Conservation (phyloP, 192 early-diverging fungal genomes). For the Rhizophagus sp. region DNA sequence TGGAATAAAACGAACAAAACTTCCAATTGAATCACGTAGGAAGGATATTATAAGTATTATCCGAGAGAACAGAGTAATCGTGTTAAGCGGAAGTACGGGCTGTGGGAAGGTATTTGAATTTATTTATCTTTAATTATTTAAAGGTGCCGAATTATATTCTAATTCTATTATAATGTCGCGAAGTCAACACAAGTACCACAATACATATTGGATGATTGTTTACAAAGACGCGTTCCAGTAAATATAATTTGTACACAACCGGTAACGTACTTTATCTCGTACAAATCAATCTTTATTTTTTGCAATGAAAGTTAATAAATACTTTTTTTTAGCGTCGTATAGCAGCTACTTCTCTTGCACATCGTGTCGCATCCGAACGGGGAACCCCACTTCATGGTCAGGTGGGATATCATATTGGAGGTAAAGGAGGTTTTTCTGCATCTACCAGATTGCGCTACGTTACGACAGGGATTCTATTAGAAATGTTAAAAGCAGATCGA, state of each 20-base stretch:
- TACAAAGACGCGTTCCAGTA: slow-evolving; percentile 14
- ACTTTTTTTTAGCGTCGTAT: slow-evolving; percentile 29
- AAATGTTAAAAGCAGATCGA: slow-evolving; percentile 33
- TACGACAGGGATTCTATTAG: slow-evolving; percentile 36
- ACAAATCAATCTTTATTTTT: background rate
- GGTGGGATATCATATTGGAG: slow-evolving; percentile 38
- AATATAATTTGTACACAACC: slow-evolving; percentile 41
- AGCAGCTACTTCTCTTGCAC: slow-evolving; percentile 36
- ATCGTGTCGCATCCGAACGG: slow-evolving; percentile 34
- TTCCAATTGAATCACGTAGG: slow-evolving; percentile 29
- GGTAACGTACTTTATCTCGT: background rate
- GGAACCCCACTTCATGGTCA: slow-evolving; percentile 18
- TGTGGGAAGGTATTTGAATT: slow-evolving; percentile 35
- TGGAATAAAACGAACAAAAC: slow-evolving; percentile 4
- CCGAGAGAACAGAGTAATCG: slow-evolving; percentile 28
- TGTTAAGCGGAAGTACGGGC: slow-evolving; percentile 36
- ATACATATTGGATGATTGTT: slow-evolving; percentile 32
- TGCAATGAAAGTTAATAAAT: background rate
- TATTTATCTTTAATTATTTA: background rate
- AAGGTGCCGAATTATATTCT: background rate
- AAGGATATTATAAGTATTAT: slow-evolving; percentile 30
- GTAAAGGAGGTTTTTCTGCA: slow-evolving; percentile 19
- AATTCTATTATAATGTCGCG: background rate
- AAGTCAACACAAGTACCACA: slow-evolving; percentile 40
- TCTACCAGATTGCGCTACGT: slow-evolving; percentile 32